Conservation (phyloP, 257 asterid species). For the Fraxinus quadrangulata region DNA sequence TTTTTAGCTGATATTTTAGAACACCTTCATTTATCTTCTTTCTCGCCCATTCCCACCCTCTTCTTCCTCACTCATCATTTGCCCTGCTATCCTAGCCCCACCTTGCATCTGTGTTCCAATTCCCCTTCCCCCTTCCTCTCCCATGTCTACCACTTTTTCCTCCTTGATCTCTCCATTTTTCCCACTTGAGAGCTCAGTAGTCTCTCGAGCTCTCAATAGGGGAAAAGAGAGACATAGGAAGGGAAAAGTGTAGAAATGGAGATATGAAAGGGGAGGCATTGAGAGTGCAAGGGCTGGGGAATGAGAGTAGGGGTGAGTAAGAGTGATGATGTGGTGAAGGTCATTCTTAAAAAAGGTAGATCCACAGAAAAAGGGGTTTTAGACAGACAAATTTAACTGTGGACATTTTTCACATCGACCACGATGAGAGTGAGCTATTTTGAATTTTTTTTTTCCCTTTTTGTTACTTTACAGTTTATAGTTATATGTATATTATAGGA, state of each 20-base stretch:
- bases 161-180: not conserved
- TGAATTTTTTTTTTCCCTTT: not conserved
- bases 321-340: not conserved
- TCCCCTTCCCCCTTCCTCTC: not conserved
- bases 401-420: not conserved
- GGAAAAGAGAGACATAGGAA: not conserved
- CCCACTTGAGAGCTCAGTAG: not conserved
- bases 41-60: not conserved
- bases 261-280: not conserved
- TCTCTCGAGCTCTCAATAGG: not conserved
- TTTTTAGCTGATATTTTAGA: not conserved
- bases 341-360: not conserved
- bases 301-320: not conserved
- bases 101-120: not conserved
- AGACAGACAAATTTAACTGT: not conserved
- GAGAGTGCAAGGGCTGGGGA: not conserved
- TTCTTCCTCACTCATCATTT: not conserved
- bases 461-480: not conserved
- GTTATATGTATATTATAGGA: not conserved
- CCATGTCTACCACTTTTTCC: not conserved
- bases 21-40: not conserved
- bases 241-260: not conserved
- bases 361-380: not conserved
- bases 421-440: not conserved
- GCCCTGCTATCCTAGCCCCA: not conserved